A percentile compares a stretch with the other conserved stretches of the same genome.
These are phyloP conservation scores for Panaeolus papilionaceus DNA, from an alignment of 768 basidiomycete species.

Conservation along the genomic window DNA sequence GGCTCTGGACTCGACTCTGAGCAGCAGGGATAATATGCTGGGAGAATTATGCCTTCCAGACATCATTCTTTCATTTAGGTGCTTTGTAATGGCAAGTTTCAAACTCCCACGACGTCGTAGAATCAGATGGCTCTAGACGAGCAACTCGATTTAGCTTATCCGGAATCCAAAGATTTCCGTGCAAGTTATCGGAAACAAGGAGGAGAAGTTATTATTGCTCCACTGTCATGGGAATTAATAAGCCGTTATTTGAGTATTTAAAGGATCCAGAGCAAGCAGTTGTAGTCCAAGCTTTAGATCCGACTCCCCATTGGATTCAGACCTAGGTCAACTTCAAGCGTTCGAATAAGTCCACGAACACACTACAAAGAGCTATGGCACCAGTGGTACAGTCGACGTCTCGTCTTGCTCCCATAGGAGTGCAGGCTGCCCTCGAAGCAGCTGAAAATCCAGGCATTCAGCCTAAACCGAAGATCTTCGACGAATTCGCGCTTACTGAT, in stretches of 20 bases:
- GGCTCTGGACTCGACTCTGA: too few relatives aligned
- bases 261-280: background rate
- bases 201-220: too few relatives aligned
- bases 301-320: background rate
- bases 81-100: too few relatives aligned
- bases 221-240: too few relatives aligned
- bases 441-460: conserved; percentile 39
- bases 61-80: too few relatives aligned
- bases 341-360: background rate
- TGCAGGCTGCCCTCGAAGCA: conserved; percentile 57
- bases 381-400: background rate
- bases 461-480: conserved; percentile 57
- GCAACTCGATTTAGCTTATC: too few relatives aligned
- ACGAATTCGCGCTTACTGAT: conserved; percentile 62
- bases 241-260: background rate
- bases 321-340: background rate
- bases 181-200: too few relatives aligned
- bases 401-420: conserved; percentile 66
- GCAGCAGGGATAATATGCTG: too few relatives aligned
- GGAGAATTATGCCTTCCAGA: too few relatives aligned
- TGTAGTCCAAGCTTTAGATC: background rate
- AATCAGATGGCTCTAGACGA: too few relatives aligned
- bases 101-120: too few relatives aligned
- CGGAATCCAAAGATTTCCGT: too few relatives aligned
- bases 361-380: background rate